A percentile compares a stretch with the other conserved stretches of the same genome.
These are phyloP conservation scores for Podospora appendiculata DNA, from an alignment of 495 filamentous ascomycete species.

Conservation along the genomic window DNA sequence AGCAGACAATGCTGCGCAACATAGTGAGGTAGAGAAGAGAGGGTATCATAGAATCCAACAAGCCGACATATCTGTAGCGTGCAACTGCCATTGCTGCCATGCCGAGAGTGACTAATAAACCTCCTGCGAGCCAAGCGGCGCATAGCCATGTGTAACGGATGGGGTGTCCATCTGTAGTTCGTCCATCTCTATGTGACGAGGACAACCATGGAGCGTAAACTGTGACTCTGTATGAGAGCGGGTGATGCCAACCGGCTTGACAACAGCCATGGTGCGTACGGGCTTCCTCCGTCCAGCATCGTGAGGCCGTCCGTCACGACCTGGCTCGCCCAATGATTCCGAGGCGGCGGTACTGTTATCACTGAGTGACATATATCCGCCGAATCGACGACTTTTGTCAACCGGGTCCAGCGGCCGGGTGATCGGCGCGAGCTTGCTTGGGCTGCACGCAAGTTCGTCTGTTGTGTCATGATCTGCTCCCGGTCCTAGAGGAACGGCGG, in stretches of 20 bases:
- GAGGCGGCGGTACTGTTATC: too few relatives aligned
- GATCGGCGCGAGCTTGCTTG: too few relatives aligned
- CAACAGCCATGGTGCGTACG: background rate
- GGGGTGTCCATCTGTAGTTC: slow-evolving; percentile 3
- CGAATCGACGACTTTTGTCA: too few relatives aligned
- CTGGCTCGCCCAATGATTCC: background rate
- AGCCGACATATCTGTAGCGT: background rate
- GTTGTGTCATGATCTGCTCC: background rate
- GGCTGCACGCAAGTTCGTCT: slow-evolving; percentile 7
- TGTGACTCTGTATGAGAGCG: slow-evolving; percentile 2
- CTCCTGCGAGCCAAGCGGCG: slow-evolving; percentile 1
- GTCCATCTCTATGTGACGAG: background rate
- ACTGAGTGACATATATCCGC: too few relatives aligned
- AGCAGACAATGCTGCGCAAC: too few relatives aligned
- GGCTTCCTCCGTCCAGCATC: background rate
- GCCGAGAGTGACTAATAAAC: background rate
- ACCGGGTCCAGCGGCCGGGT: too few relatives aligned
- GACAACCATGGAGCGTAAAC: background rate
- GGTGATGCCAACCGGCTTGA: background rate
- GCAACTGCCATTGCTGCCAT: background rate
- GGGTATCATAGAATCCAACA: too few relatives aligned
- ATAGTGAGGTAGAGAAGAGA: too few relatives aligned
- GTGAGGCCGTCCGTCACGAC: background rate
- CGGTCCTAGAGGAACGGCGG: background rate
- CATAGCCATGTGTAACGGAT: background rate